Conservation (phyloP, 2,329 filamentous ascomycete species). For the Delphinella strobiligena region DNA sequence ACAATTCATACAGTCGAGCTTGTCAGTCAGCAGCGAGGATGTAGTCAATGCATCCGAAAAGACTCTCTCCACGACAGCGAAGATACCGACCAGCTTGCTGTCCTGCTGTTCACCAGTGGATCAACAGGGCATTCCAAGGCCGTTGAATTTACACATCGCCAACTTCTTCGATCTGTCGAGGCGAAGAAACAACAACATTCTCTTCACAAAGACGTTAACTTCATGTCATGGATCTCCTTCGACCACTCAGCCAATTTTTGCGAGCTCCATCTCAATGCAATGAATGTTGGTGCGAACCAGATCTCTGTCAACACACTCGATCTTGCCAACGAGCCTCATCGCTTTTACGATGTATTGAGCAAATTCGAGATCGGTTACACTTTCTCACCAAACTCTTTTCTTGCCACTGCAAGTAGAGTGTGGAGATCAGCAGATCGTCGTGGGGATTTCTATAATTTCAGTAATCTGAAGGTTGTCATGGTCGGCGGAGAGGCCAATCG, state of each 20-base stretch:
- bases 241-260: conserved; percentile 43
- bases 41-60: neutral
- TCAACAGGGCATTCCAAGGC: conserved; percentile 14
- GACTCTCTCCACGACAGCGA: neutral
- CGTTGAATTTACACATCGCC: conserved; percentile 16
- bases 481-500: neutral
- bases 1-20: neutral
- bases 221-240: conserved; percentile 38
- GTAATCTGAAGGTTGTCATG: neutral
- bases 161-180: conserved; percentile 11
- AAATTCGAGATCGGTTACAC: conserved; percentile 30
- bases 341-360: conserved; percentile 29
- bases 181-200: conserved; percentile 5
- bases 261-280: conserved; percentile 41
- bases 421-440: neutral
- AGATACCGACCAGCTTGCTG: conserved; percentile 7
- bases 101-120: conserved; percentile 14
- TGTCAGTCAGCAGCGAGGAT: neutral
- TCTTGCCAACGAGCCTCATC: conserved; percentile 26
- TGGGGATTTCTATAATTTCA: neutral
- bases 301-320: conserved; percentile 33
- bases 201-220: conserved; percentile 6
- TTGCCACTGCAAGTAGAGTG: conserved; percentile 10
- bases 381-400: conserved; percentile 36
- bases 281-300: conserved; percentile 30